Conservation (phyloP, 441 rosid genomes). For the Hura crepitans region DNA sequence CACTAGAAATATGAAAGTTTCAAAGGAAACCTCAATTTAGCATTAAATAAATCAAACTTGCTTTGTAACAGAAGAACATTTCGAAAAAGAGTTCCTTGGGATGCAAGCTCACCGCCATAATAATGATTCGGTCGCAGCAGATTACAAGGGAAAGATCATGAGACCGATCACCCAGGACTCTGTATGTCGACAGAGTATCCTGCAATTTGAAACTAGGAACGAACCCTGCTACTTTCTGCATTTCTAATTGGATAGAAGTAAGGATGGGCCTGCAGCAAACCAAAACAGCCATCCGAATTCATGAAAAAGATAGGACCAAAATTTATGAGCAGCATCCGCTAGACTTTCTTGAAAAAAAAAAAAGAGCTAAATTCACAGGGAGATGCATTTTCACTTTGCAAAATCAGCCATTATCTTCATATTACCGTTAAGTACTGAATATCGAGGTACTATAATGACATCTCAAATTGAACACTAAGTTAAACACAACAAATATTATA, state of each 20-base stretch:
- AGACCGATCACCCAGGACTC: slow-evolving; percentile 14
- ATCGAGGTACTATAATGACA: neutral
- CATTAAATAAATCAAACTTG: slow-evolving; percentile 8
- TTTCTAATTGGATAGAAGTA: slow-evolving; percentile 77
- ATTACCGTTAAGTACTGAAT: neutral
- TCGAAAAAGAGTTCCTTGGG: too few relatives aligned
- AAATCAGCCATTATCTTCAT: slow-evolving; percentile 4
- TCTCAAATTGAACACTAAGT: neutral
- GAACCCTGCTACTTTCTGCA: slow-evolving; percentile 80
- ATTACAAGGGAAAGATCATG: slow-evolving; percentile 15
- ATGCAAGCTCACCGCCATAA: slow-evolving; percentile 23
- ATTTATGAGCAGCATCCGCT: slow-evolving; percentile 11
- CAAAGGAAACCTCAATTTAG: too few relatives aligned
- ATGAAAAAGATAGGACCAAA: neutral
- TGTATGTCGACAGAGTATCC: slow-evolving; percentile 21
- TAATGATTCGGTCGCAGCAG: slow-evolving; percentile 22
- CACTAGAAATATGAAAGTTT: too few relatives aligned
- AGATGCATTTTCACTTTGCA: slow-evolving; percentile 6
- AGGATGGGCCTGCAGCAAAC: slow-evolving; percentile 55
- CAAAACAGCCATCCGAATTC: neutral
- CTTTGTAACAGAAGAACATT: slow-evolving; percentile 9
- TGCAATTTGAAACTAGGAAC: slow-evolving; percentile 33
- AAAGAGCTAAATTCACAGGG: neutral
- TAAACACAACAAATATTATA: too few relatives aligned
- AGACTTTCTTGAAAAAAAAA: neutral